These are phyloP conservation scores for Nothophoma quercina DNA, from an alignment of 2,329 filamentous ascomycete genomes.

Conservation along the genomic window DNA sequence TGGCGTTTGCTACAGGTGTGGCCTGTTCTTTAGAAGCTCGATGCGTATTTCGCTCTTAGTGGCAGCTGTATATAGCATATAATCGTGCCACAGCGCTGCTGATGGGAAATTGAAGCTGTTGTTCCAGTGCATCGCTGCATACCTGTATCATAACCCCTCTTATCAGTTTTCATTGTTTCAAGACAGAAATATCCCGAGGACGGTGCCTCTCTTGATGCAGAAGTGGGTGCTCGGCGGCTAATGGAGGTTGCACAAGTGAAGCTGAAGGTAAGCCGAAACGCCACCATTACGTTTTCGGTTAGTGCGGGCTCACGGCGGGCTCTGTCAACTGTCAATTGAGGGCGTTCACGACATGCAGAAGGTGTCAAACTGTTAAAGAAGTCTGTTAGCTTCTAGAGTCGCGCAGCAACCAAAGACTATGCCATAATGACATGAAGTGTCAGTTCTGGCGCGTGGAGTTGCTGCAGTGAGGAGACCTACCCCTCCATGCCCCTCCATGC, in stretches of 20 bases:
- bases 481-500: slow-evolving; percentile 22
- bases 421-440: neutral
- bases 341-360: neutral
- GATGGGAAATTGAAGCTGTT: neutral
- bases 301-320: neutral
- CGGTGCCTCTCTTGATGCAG: no score
- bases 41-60: neutral
- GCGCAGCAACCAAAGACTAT: neutral
- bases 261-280: slow-evolving; percentile 1
- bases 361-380: neutral
- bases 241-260: neutral
- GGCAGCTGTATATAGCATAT: neutral
- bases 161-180: no score
- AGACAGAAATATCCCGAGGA: no score
- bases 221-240: no score
- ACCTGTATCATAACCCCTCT: no score
- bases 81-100: neutral
- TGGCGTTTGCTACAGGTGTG: slow-evolving; percentile 5
- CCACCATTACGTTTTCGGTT: neutral
- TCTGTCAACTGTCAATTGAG: neutral
- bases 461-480: slow-evolving; percentile 7
- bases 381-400: neutral
- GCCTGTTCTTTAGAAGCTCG: neutral
- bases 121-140: no score
- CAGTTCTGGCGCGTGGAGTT: slow-evolving; percentile 5